Percentiles rank a stretch among this genome's conserved stretches.
Evolutionary conservation across 495 filamentous ascomycete genomes (phyloP).

Genomic region (Saxophila tyrrhenica): DNA sequence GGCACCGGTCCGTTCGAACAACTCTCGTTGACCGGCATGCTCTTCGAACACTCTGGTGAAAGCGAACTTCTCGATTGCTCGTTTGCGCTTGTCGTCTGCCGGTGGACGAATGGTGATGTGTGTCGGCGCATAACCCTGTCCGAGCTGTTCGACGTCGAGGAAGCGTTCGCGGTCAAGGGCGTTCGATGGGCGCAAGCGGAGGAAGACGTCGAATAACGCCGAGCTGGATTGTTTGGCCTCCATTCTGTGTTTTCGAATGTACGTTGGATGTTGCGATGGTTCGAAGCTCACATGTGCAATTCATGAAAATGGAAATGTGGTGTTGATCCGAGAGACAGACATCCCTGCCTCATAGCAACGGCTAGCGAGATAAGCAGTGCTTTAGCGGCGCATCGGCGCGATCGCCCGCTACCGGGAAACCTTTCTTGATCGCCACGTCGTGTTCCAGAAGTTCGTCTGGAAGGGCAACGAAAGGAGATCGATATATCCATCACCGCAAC

Average conservation of each 20-base stretch:
- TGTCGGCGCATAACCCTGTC: constrained; percentile 40
- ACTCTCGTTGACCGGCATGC: constrained; percentile 65
- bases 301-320: no score
- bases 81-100: constrained; percentile 56
- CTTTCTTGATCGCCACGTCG: no score
- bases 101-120: constrained; percentile 85
- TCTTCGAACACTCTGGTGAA: constrained; percentile 94
- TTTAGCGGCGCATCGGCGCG: not conserved
- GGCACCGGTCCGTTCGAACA: constrained; percentile 75
- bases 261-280: not conserved
- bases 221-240: constrained; percentile 13
- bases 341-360: no score
- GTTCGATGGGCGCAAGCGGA: constrained; percentile 71
- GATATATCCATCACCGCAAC: no score
- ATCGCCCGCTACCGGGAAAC: not conserved
- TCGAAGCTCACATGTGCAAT: not conserved
- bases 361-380: no score
- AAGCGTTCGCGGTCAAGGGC: constrained; percentile 48
- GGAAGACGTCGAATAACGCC: constrained; percentile 81
- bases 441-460: no score
- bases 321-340: no score
- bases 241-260: no score
- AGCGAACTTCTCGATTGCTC: constrained; percentile 83
- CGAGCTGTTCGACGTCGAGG: constrained; percentile 56
- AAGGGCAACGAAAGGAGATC: no score